A percentile compares a stretch with the other conserved stretches of the same genome.
These are phyloP conservation scores for Hermanozyma aechmeae DNA, from an alignment of 805 yeast species.

Conservation along the genomic window DNA sequence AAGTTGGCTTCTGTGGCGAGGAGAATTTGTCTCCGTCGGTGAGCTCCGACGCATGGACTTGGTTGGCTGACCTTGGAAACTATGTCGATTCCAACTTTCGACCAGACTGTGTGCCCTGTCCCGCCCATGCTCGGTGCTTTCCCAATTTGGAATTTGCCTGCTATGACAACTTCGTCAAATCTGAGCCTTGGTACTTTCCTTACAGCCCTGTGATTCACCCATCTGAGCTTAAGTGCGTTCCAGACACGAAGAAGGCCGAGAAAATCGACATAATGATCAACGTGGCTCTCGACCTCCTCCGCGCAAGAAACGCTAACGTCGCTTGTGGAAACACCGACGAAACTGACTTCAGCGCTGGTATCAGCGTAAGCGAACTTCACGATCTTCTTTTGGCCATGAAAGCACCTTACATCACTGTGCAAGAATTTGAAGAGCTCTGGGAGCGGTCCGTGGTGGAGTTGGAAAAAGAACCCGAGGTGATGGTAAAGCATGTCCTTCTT, in stretches of 20 bases:
- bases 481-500: slow-evolving; percentile 61
- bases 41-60: slow-evolving; percentile 15
- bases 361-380: slow-evolving; percentile 40
- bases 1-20: slow-evolving; percentile 69
- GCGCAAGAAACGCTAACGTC: slow-evolving; percentile 57
- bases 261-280: slow-evolving; percentile 56
- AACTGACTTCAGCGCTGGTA: slow-evolving; percentile 42
- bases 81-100: slow-evolving; percentile 35
- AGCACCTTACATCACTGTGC: slow-evolving; percentile 40
- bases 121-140: slow-evolving; percentile 70
- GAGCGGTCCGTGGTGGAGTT: slow-evolving; percentile 49
- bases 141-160: slow-evolving; percentile 55
- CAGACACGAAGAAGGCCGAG: slow-evolving; percentile 65
- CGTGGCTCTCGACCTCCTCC: slow-evolving; percentile 56
- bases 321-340: slow-evolving; percentile 44
- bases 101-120: slow-evolving; percentile 72
- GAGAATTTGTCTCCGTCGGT: slow-evolving; percentile 41
- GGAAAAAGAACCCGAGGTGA: slow-evolving; percentile 58
- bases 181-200: slow-evolving; percentile 44
- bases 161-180: slow-evolving; percentile 51
- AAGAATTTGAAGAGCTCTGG: slow-evolving; percentile 76
- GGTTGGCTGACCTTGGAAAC: slow-evolving; percentile 30
- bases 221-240: slow-evolving; percentile 44
- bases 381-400: slow-evolving; percentile 38
- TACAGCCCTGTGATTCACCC: slow-evolving; percentile 56